phyloP scores from a whole-genome alignment of 2,329 filamentous ascomycete species.

The Alternaria brassicae region DNA sequence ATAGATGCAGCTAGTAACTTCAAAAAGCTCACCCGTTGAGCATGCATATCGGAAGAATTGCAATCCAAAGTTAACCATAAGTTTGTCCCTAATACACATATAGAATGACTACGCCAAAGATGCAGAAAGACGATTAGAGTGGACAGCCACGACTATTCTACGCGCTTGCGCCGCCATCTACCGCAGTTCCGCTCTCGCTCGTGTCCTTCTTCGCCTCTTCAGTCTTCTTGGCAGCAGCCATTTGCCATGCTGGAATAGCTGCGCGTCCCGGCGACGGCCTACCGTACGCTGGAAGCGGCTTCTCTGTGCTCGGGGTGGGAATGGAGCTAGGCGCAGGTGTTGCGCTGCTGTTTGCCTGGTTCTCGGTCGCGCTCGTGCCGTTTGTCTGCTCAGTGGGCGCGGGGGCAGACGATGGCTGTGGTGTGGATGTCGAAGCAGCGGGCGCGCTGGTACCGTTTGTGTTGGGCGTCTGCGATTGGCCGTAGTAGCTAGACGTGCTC shows the following conservation, averaged over 20 bases:
- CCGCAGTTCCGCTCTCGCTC: conserved; percentile 47
- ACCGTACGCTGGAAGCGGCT: conserved; percentile 43
- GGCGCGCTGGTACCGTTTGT: conserved; percentile 35
- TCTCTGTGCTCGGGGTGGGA: conserved; percentile 38
- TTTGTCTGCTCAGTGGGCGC: conserved; percentile 33
- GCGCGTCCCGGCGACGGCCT: conserved; percentile 48
- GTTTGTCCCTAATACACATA: conserved; percentile 17
- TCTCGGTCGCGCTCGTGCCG: conserved; percentile 22
- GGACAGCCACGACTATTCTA: conserved; percentile 14
- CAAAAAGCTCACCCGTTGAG: too few relatives aligned
- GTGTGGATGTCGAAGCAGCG: conserved; percentile 26
- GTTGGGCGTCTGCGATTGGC: conserved; percentile 30
- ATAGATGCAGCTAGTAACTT: too few relatives aligned
- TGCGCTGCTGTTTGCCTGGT: conserved; percentile 29
- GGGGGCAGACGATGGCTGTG: conserved; percentile 23
- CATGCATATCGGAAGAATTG: background rate
- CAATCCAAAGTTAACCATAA: background rate
- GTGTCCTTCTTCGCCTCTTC: conserved; percentile 55
- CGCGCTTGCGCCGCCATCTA: conserved; percentile 40
- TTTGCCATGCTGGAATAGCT: conserved; percentile 62
- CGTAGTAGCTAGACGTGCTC: conserved; percentile 36
- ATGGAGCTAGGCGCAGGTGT: conserved; percentile 13
- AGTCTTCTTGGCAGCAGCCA: conserved; percentile 58
- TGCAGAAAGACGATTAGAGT: conserved; percentile 6
- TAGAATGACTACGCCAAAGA: conserved; percentile 11